These are phyloP conservation scores for Bombardia bombarda DNA, from an alignment of 495 filamentous ascomycete genomes.

Conservation along the genomic window DNA sequence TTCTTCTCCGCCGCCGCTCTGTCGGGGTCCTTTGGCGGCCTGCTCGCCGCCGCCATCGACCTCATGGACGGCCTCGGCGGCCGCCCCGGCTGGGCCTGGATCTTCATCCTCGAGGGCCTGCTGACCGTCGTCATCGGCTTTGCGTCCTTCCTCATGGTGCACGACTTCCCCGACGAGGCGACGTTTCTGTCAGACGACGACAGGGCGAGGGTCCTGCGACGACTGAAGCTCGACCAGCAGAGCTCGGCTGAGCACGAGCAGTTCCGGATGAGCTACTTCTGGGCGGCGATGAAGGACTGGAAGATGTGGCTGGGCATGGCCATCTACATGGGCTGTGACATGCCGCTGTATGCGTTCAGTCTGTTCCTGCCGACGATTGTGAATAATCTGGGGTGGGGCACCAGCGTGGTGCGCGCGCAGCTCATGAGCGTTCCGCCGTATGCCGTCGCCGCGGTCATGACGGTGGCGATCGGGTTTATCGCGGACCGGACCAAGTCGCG, in stretches of 20 bases:
- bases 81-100: slow-evolving; percentile 73
- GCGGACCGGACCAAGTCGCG: slow-evolving; percentile 73
- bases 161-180: slow-evolving; percentile 83
- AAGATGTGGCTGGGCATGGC: slow-evolving; percentile 74
- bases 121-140: slow-evolving; percentile 67
- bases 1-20: slow-evolving; percentile 88
- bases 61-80: slow-evolving; percentile 64
- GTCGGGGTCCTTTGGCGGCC: slow-evolving; percentile 78
- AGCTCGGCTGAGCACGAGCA: slow-evolving; percentile 70
- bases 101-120: slow-evolving; percentile 74
- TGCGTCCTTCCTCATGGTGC: slow-evolving; percentile 74
- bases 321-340: slow-evolving; percentile 70
- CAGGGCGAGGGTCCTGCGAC: slow-evolving; percentile 61
- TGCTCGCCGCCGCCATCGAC: slow-evolving; percentile 71
- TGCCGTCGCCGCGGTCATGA: slow-evolving; percentile 70
- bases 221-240: slow-evolving; percentile 71
- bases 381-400: slow-evolving; percentile 57
- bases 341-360: slow-evolving; percentile 82
- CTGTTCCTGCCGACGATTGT: slow-evolving; percentile 89
- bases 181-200: slow-evolving; percentile 67
- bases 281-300: slow-evolving; percentile 71
- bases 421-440: slow-evolving; percentile 86
- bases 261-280: slow-evolving; percentile 70
- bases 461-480: slow-evolving; percentile 65
- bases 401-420: slow-evolving; percentile 57